Base-by-base conservation (phyloP, 2,329 filamentous ascomycete genomes). In the Eutypella sp. region DNA sequence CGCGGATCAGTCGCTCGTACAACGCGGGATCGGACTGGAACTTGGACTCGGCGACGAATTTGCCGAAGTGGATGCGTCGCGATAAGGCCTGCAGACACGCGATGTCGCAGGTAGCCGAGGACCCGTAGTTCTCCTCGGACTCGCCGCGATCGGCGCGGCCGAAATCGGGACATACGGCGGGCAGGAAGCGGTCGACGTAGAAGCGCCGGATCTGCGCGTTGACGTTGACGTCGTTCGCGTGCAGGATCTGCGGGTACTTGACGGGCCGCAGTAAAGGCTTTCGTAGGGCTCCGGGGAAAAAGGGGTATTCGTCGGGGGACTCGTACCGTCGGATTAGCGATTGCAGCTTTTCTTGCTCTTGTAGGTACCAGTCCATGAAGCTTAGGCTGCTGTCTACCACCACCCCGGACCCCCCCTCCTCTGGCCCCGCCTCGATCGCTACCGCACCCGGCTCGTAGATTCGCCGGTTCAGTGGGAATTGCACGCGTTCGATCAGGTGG, bases 41-140 rank as follows among this genome's bases (percentile, higher is more conserved):
- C 72, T 99, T 99, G 48, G 85, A 84, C 75, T 99, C 93, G 37
- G 93, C 93, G 8, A 99, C 93, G 61, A 97, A 97, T 71, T 97
- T 99, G 57, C 93, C 93, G 71, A 96, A 99, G 69, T 99, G 93
- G 57, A 99, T 93, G 45, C 93, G 78, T 36, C 92, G 79, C 33
- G 89, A 95, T 40, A 99, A 72, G 3, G 93, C 87, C 72, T 99
- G 93, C 53, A 99, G 74, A 59, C 87, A 92, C 44, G 81, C 78
- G 50, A 99, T 93, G 68, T 99, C 93, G 64, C 87, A 90, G 1
- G 89, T 95, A 2, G 90, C 92, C 1, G 91, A 79, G 5, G 88
- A 95, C 15, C 93, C 93, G 71, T 97, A 99, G 71, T 99, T 96
- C 69, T 97, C 93, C 65, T 89, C 84, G 13, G 81, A 80, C 65